These are phyloP conservation scores for Orbilia brochopaga DNA, from an alignment of 2,329 filamentous ascomycete species.

Conservation along the genomic window DNA sequence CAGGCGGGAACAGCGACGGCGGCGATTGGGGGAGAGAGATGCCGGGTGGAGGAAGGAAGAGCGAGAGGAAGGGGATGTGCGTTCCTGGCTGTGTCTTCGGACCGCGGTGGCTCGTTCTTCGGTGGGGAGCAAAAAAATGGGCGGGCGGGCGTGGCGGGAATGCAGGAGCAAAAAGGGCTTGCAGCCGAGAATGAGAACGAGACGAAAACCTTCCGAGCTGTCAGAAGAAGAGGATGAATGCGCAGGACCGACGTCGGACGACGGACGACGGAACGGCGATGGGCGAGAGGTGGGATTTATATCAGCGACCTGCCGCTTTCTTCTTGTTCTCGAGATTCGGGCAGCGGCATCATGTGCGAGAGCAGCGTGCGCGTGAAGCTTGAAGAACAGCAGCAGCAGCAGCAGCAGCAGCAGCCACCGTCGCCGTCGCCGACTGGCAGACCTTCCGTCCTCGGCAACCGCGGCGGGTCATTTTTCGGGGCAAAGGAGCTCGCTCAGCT, in stretches of 20 bases:
- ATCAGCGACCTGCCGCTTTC: no score
- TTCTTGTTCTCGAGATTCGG: no score
- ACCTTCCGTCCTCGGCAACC: slow-evolving; percentile 35
- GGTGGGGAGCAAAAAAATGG: slow-evolving; percentile 52
- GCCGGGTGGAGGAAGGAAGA: slow-evolving; percentile 31
- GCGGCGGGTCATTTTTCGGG: not conserved
- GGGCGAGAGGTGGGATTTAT: no score
- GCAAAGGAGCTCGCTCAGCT: slow-evolving; percentile 3
- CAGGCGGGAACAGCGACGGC: no score
- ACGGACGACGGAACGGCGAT: no score
- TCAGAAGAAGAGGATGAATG: not conserved
- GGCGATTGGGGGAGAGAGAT: not conserved
- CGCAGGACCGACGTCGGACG: no score
- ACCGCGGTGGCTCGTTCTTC: no score
- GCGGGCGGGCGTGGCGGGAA: slow-evolving; percentile 37
- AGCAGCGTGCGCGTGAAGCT: no score
- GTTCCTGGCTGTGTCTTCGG: no score
- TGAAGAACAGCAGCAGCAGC: not conserved
- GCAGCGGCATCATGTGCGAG: no score
- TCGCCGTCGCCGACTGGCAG: no score
- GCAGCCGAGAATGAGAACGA: not conserved
- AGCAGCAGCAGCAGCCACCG: not conserved
- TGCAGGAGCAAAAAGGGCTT: not conserved
- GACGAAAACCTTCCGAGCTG: not conserved
- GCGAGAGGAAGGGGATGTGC: slow-evolving; percentile 46